Evolutionary conservation across 2,329 filamentous ascomycete genomes (phyloP).

Genomic region (Colletotrichum lini): DNA sequence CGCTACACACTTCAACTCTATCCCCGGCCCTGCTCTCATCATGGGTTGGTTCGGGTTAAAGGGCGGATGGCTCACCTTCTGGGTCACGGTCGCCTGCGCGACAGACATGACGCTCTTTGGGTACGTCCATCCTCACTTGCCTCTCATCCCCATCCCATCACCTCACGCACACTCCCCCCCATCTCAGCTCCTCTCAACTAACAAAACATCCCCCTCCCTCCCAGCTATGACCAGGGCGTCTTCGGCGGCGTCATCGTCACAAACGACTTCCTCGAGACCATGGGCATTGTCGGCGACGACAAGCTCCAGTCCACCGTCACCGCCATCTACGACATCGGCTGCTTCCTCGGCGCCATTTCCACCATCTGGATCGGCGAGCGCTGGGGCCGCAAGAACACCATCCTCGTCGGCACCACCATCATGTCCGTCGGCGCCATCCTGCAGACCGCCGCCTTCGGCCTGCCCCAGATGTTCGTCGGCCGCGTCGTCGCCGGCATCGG

Average conservation of each 20-base stretch:
- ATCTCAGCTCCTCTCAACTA: neutral
- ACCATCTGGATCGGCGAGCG: constrained; percentile 52
- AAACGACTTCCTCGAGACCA: constrained; percentile 58
- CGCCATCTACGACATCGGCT: constrained; percentile 72
- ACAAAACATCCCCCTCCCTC: neutral
- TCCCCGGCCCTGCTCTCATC: neutral
- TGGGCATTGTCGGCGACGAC: constrained; percentile 58
- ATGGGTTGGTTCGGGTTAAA: constrained; percentile 40
- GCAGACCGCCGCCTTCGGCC: constrained; percentile 52
- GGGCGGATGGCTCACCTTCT: constrained; percentile 41
- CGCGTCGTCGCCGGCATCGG: constrained; percentile 65
- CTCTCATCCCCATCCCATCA: neutral
- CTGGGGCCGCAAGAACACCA: constrained; percentile 52
- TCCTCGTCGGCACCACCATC: constrained; percentile 51
- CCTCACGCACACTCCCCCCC: neutral
- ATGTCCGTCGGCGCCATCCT: constrained; percentile 54
- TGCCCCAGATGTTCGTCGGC: constrained; percentile 58
- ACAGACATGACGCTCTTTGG: constrained; percentile 49
- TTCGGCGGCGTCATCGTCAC: constrained; percentile 64
- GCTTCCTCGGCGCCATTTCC: constrained; percentile 65
- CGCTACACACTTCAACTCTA: no score
- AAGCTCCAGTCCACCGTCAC: constrained; percentile 63
- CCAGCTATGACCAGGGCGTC: constrained; percentile 63
- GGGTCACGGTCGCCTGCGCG: constrained; percentile 40
- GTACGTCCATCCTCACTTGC: constrained; percentile 33